A percentile compares a stretch with the other conserved stretches of the same genome.
Conservation (phyloP, 495 filamentous ascomycete species). For the Xylaria longipes region DNA sequence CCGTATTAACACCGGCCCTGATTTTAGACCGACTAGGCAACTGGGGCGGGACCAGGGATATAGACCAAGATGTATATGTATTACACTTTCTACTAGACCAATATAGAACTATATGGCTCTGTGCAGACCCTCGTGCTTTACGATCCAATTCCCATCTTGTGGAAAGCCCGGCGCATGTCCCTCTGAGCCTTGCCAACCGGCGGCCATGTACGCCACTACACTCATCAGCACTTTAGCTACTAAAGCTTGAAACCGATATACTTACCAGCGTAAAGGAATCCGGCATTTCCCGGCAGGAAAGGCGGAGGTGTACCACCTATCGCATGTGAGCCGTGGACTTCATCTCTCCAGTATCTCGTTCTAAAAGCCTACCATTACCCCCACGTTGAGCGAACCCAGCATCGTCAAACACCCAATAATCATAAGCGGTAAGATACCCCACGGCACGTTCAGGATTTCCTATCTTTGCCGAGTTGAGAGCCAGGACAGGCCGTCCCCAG, state of each 20-base stretch:
- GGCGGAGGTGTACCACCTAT: conserved; percentile 35
- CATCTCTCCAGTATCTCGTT: neutral
- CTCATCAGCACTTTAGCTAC: neutral
- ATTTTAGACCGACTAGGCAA: neutral
- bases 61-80: neutral
- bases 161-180: conserved; percentile 29
- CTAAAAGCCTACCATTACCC: conserved; percentile 27
- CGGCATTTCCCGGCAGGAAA: conserved; percentile 36
- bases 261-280: conserved; percentile 39
- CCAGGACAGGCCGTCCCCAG: conserved; percentile 50
- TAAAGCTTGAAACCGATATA: neutral
- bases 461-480: conserved; percentile 47
- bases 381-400: conserved; percentile 50
- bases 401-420: conserved; percentile 49
- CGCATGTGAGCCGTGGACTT: neutral
- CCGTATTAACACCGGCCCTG: neutral
- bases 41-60: neutral
- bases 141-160: conserved; percentile 20
- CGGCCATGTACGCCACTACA: conserved; percentile 34
- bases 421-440: conserved; percentile 43
- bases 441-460: conserved; percentile 44
- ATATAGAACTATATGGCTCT: conserved; percentile 8
- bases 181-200: conserved; percentile 34
- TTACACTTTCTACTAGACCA: neutral
- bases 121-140: conserved; percentile 22